Evolutionary conservation across 306 rosid species (phyloP), one percentile per base, ranked within the genome.

Genomic region (Sicyos edulis): DNA sequence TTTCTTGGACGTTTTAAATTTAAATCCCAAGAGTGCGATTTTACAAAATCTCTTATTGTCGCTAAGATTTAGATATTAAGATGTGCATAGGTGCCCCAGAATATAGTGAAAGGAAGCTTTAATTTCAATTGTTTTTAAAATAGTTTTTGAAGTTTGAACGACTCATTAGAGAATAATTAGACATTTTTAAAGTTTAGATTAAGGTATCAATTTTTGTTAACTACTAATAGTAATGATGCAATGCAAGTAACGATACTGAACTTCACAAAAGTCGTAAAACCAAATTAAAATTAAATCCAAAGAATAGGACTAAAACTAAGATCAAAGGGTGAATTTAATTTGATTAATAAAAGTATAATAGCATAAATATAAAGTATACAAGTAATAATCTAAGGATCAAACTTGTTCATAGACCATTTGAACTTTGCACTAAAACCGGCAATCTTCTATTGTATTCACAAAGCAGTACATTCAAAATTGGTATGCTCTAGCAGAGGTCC

Each of bases 401-500:
- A 10, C 53, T 65, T 42, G 29, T 64, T 37, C 7, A 42, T 40
- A 19, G 61, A 20, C 6, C 26, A 19, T 55, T 54, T 54, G 24
- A 54, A 53, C 15, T 7, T 54, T 54, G 24, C 17, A 13, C 24
- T 20, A 10, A 10, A 56, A 10, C 62, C 62, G 10, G 5, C 7
- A 57, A 57, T 57, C 32, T 60, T 26, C 9, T 59, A 17, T 59
- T 60, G 10, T 67, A 67, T 13, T 58, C 71, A 78, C 29, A 87
- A 84, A 44, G 82, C 80, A 22, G 85, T 81, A 47, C 84, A 80
- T 7, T 83, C 83, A 68, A 85, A 93, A 85, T 93, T 91, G 58
- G 87, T 88, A 75, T 91, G 97, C 82, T 87, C 88, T 70, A 89
- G 60, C 84, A 89, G 6, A 19, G 97, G 89, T 37, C 91, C 91